phyloP scores from a whole-genome alignment of 1,284 basidiomycete genomes.

The Trichosporon sp. region DNA sequence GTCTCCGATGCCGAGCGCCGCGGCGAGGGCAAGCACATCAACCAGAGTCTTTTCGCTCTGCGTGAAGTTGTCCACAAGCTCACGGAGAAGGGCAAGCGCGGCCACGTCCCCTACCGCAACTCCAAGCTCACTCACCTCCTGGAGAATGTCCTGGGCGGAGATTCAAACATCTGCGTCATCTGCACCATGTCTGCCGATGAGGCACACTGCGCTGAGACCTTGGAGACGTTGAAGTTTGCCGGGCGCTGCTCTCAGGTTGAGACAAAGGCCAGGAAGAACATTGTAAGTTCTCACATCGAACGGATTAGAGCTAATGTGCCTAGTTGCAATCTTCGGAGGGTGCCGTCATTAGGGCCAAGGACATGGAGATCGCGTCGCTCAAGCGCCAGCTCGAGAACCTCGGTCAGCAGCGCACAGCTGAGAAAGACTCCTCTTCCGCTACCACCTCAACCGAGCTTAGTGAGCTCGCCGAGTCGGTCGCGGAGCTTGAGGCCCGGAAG shows the following conservation, averaged over 20 bases:
- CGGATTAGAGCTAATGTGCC: neutral
- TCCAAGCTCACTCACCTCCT: slow-evolving; percentile 62
- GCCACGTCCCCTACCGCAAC: slow-evolving; percentile 63
- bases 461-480: slow-evolving; percentile 50
- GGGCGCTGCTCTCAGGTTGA: slow-evolving; percentile 62
- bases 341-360: slow-evolving; percentile 57
- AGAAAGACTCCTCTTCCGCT: neutral
- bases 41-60: slow-evolving; percentile 61
- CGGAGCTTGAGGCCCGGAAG: slow-evolving; percentile 52
- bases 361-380: slow-evolving; percentile 57
- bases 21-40: slow-evolving; percentile 64
- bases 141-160: slow-evolving; percentile 62
- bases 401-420: slow-evolving; percentile 13
- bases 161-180: slow-evolving; percentile 63
- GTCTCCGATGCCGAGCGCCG: slow-evolving; percentile 60
- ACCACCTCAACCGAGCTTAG: neutral
- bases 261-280: slow-evolving; percentile 62
- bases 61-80: slow-evolving; percentile 64
- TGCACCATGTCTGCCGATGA: slow-evolving; percentile 60
- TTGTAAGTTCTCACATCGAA: slow-evolving; percentile 46
- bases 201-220: slow-evolving; percentile 61
- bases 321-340: slow-evolving; percentile 53
- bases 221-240: slow-evolving; percentile 64
- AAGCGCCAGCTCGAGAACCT: slow-evolving; percentile 48
- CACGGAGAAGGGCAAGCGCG: slow-evolving; percentile 55